phyloP scores from a whole-genome alignment of 306 rosid genomes.

The Cucurbita ficifolia region DNA sequence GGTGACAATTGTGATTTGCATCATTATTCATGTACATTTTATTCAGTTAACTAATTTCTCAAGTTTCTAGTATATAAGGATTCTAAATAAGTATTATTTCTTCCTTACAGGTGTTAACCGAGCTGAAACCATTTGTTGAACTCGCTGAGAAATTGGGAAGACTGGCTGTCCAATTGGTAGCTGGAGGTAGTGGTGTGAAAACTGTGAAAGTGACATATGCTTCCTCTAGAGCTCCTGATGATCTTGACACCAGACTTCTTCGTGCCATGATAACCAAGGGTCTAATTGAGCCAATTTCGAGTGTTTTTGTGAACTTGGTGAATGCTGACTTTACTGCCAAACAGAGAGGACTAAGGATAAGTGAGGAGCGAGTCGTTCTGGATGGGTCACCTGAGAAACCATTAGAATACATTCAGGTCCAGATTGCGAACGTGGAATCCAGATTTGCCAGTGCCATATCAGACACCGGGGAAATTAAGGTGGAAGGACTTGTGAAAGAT shows the following conservation, averaged over 20 bases:
- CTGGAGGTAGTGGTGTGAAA: constrained; percentile 97
- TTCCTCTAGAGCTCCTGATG: constrained; percentile 87
- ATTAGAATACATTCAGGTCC: constrained; percentile 68
- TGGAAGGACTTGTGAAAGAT: constrained; percentile 85
- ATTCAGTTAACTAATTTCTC: background rate
- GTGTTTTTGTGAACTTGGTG: constrained; percentile 76
- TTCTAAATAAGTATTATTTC: background rate
- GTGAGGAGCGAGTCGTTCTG: constrained; percentile 59
- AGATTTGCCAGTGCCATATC: constrained; percentile 85
- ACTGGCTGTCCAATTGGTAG: constrained; percentile 87
- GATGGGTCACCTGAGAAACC: constrained; percentile 93
- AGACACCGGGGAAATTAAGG: constrained; percentile 69
- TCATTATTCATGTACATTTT: background rate
- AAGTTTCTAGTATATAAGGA: background rate
- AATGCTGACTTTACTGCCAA: constrained; percentile 97
- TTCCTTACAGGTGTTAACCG: constrained; percentile 49
- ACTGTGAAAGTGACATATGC: constrained; percentile 77
- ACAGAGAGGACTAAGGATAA: constrained; percentile 80
- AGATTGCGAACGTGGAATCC: constrained; percentile 91
- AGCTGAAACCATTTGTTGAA: constrained; percentile 79
- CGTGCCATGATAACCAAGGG: constrained; percentile 99
- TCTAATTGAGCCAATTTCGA: constrained; percentile 87
- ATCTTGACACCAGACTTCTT: constrained; percentile 87
- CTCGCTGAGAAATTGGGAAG: constrained; percentile 93
- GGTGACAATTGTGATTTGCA: background rate